Evolutionary conservation across 495 filamentous ascomycete species (phyloP).

Genomic region (Halenospora varia): DNA sequence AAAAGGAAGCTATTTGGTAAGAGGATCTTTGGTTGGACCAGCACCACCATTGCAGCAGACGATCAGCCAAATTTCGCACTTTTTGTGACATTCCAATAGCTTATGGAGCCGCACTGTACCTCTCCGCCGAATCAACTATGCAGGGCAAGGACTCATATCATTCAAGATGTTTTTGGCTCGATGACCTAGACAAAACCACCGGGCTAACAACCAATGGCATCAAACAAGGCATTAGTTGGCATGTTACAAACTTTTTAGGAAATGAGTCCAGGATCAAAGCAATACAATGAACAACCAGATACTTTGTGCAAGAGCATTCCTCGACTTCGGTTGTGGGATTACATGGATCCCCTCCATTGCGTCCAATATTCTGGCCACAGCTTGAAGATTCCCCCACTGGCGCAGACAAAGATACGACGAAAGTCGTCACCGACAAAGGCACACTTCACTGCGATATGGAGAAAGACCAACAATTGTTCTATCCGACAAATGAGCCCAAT

Average conservation of each 20-base stretch:
- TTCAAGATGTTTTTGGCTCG: background rate
- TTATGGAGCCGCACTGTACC: background rate
- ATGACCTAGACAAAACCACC: background rate
- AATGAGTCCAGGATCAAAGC: background rate
- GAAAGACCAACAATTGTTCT: background rate
- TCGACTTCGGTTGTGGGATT: background rate
- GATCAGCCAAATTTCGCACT: background rate
- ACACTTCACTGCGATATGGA: background rate
- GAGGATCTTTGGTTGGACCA: background rate
- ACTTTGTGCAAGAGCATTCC: background rate
- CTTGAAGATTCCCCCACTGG: background rate
- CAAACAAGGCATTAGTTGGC: background rate
- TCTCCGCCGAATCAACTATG: background rate
- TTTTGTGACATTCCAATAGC: background rate
- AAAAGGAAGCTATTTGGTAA: background rate
- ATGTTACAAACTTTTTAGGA: background rate
- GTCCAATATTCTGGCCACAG: background rate
- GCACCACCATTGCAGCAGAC: background rate
- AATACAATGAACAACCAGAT: background rate
- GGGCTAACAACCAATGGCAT: background rate
- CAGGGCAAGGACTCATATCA: background rate
- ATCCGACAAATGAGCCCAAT: background rate
- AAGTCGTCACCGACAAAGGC: background rate
- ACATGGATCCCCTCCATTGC: background rate
- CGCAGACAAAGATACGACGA: background rate